A percentile compares a stretch with the other conserved stretches of the same genome.
Evolutionary conservation across 768 basidiomycete species (phyloP).

Genomic region (Phaeolepiota aurea): DNA sequence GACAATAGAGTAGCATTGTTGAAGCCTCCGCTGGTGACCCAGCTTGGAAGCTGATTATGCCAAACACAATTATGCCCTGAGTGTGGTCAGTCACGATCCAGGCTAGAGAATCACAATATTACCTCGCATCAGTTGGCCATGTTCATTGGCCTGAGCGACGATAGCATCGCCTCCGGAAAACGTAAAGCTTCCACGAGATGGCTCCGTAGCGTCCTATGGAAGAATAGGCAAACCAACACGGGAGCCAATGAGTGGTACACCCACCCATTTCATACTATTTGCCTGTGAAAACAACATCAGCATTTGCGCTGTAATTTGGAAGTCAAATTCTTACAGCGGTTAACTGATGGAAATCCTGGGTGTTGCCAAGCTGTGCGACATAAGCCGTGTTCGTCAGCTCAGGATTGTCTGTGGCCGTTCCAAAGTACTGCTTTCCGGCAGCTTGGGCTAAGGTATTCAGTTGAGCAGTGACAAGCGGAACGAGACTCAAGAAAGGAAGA

Average conservation of each 20-base stretch:
- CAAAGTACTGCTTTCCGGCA: slow-evolving; percentile 40
- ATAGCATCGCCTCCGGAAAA: slow-evolving; percentile 36
- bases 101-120: background rate
- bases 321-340: slow-evolving; percentile 24
- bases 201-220: slow-evolving; percentile 43
- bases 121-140: slow-evolving; percentile 41
- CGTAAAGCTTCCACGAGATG: slow-evolving; percentile 34
- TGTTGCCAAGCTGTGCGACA: slow-evolving; percentile 27
- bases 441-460: slow-evolving; percentile 38
- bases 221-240: too few relatives aligned
- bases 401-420: slow-evolving; percentile 38
- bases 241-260: too few relatives aligned
- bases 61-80: slow-evolving; percentile 37
- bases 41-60: slow-evolving; percentile 44
- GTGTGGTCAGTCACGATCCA: background rate
- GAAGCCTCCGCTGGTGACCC: slow-evolving; percentile 37
- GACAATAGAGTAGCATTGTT: slow-evolving; percentile 30
- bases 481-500: slow-evolving; percentile 3
- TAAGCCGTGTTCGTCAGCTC: slow-evolving; percentile 34
- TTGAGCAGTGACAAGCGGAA: slow-evolving; percentile 27
- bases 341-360: slow-evolving; percentile 30
- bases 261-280: slow-evolving; percentile 54
- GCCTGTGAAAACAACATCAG: slow-evolving; percentile 13
- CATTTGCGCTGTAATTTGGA: background rate
- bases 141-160: slow-evolving; percentile 32